A percentile compares a stretch with the other conserved stretches of the same genome.
Evolutionary conservation across 2,329 filamentous ascomycete species (phyloP).

Genomic region (Fusarium sp.): DNA sequence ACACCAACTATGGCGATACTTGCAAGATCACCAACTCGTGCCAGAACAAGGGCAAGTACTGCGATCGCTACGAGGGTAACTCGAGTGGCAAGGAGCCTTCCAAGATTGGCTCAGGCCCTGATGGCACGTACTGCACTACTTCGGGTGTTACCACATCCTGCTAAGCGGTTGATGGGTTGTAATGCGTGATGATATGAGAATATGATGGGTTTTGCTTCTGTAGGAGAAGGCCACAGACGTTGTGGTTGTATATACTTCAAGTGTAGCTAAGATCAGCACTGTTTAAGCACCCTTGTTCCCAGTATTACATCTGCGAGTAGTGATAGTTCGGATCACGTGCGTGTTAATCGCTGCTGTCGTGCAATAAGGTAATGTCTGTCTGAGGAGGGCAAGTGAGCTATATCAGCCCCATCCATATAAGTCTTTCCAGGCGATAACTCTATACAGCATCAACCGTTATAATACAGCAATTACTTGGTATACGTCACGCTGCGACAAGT

Average conservation of each 20-base stretch:
- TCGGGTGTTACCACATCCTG: slow-evolving; percentile 30
- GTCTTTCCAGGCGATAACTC: no score
- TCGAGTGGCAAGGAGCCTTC: slow-evolving; percentile 40
- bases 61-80: slow-evolving; percentile 43
- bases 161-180: slow-evolving; percentile 20
- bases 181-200: slow-evolving; percentile 2
- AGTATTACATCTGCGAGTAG: background rate
- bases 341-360: no score
- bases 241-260: slow-evolving; percentile 1
- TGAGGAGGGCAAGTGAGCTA: no score
- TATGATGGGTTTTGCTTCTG: background rate
- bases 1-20: slow-evolving; percentile 49
- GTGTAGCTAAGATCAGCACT: background rate
- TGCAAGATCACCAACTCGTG: slow-evolving; percentile 45
- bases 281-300: background rate
- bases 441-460: no score
- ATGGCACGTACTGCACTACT: slow-evolving; percentile 41
- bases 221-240: background rate
- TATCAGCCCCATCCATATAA: no score
- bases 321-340: no score
- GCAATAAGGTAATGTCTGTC: no score
- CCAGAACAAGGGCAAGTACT: slow-evolving; percentile 44
- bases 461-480: no score
- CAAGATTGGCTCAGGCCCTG: slow-evolving; percentile 47
- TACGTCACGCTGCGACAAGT: no score